Evolutionary conservation across 768 basidiomycete genomes (phyloP).

Genomic region (Leccinum subgranulosum): DNA sequence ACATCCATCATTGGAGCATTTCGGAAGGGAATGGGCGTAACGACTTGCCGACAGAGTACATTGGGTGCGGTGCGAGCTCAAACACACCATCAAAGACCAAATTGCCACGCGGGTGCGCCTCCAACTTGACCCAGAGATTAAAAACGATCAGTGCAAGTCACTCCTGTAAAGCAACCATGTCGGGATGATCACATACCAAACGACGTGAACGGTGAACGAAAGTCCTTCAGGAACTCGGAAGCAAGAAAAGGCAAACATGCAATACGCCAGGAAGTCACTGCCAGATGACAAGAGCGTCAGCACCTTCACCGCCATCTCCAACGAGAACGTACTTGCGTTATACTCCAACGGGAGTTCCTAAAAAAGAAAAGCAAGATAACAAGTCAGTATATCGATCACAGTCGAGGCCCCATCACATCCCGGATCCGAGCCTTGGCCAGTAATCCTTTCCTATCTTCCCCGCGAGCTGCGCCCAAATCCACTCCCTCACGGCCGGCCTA

Average conservation of each 20-base stretch:
- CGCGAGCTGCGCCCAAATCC: slow-evolving; percentile 83
- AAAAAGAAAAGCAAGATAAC: not conserved
- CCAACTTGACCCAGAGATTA: slow-evolving; percentile 98
- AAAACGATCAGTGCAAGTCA: slow-evolving; percentile 75
- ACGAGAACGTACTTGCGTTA: slow-evolving; percentile 74
- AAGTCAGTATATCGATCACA: not conserved
- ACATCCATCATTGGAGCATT: not conserved
- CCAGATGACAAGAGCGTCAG: slow-evolving; percentile 1
- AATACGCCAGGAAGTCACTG: slow-evolving; percentile 93
- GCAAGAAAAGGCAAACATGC: slow-evolving; percentile 92
- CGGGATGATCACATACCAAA: slow-evolving; percentile 51
- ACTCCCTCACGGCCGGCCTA: slow-evolving; percentile 60
- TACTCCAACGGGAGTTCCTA: slow-evolving; percentile 90
- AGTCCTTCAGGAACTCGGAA: slow-evolving; percentile 83
- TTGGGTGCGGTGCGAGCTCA: slow-evolving; percentile 88
- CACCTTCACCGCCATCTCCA: not conserved
- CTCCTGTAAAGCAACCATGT: not conserved
- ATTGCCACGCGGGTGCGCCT: slow-evolving; percentile 90
- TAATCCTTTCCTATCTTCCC: slow-evolving; percentile 96
- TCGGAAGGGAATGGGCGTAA: not conserved
- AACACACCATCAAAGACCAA: slow-evolving; percentile 98
- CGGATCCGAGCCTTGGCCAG: slow-evolving; percentile 14
- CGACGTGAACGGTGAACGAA: slow-evolving; percentile 69
- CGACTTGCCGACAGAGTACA: slow-evolving; percentile 83
- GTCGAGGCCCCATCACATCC: too few relatives aligned